phyloP scores from a whole-genome alignment of 1,284 basidiomycete genomes.

The Sporisorium scitamineum region DNA sequence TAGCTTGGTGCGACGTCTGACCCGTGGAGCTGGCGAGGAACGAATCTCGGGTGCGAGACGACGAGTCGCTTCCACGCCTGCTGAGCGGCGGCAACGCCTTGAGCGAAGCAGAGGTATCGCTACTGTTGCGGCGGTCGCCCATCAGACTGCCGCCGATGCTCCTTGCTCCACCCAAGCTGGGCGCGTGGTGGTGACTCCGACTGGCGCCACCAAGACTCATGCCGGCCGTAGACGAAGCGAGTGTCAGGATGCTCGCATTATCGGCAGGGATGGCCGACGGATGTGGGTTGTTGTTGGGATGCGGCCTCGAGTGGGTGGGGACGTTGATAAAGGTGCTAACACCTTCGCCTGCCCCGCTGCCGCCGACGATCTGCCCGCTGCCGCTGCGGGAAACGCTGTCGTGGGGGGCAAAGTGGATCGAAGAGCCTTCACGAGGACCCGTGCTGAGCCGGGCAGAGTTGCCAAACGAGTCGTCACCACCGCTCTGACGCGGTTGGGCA shows the following conservation, averaged over 20 bases:
- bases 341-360: conserved; percentile 19
- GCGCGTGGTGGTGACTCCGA: conserved; percentile 49
- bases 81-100: conserved; percentile 64
- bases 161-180: conserved; percentile 56
- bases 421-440: conserved; percentile 33
- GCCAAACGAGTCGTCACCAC: conserved; percentile 34
- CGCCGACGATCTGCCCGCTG: conserved; percentile 25
- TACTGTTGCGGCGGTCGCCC: conserved; percentile 59
- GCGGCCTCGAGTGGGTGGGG: conserved; percentile 87
- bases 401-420: conserved; percentile 29
- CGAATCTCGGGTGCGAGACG: conserved; percentile 51
- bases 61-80: conserved; percentile 61
- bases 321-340: conserved; percentile 47
- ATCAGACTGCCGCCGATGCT: conserved; percentile 61
- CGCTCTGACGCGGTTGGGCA: conserved; percentile 78
- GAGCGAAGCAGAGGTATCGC: conserved; percentile 62
- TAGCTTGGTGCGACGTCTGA: conserved; percentile 55
- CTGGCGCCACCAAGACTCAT: conserved; percentile 53
- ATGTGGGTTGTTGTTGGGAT: conserved; percentile 93
- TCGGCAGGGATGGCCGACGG: conserved; percentile 88
- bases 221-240: conserved; percentile 82
- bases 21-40: conserved; percentile 57
- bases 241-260: conserved; percentile 89
- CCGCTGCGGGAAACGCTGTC: conserved; percentile 24
- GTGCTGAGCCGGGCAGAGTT: conserved; percentile 33